Evolutionary conservation across 352 stramenopile genomes (phyloP), one percentile per base, ranked within the genome.

Genomic region (Pythium aquatile): DNA sequence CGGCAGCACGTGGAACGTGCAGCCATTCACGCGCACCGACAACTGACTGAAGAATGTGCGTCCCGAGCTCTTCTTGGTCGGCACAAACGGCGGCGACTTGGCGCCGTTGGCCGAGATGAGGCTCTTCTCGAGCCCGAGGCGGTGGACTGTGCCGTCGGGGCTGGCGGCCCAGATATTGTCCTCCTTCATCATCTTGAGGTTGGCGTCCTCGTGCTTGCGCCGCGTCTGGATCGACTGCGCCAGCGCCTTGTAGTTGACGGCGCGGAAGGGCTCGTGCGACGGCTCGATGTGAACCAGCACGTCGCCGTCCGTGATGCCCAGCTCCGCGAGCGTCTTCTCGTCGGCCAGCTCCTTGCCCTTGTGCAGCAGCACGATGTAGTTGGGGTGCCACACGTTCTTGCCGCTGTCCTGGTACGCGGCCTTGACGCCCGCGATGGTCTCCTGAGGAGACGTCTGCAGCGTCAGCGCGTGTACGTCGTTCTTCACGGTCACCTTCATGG

Each of bases 91-190:
- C 26, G 75, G 72, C 28, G 77, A 74, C 33, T 85, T 66, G 42
- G 63, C 73, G 13, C 73, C 66, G 39, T 76, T 87, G n/a, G 75
- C 56, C 46, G 79, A 85, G 54, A 95, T 87, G 61, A 95, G 77
- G 54, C 85, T 93, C 72, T 94, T 92, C 62, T 95, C 85, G 61
- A 94, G 72, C 11, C 87, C 87, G 6, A 95, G 63, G 13, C 86
- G 83, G 61, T 93, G 87, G 61, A 95, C 80, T 6, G 81, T 95
- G 49, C 87, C 87, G 39, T 95, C 87, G 69, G 80, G 56, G 14
- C 83, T 75, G 1, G 87, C 87, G 24, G 87, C 87, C 87, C 87
- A 96, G 46, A 94, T 93, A 60, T 94, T 94, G 63, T 96, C 87
- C 76, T 94, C 79, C 72, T 93, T 90, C 65, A 88, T 81, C 77